These are phyloP conservation scores for Simplicillium sp. DNA, from an alignment of 2,329 filamentous ascomycete genomes.

Conservation along the genomic window DNA sequence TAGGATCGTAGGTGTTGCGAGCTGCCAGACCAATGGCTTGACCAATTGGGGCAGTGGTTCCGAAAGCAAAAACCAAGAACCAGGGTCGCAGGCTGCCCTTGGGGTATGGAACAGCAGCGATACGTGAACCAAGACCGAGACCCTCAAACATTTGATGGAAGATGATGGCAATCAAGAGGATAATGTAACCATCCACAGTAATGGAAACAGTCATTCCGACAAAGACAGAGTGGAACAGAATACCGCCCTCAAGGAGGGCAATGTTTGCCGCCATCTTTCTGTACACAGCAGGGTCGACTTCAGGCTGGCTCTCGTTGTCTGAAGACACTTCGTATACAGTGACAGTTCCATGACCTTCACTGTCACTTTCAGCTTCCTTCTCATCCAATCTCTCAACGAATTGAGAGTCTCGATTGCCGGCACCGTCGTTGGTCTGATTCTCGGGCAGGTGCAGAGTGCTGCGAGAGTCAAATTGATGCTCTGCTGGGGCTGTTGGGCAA, in stretches of 20 bases:
- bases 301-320: not conserved
- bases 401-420: not conserved
- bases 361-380: not conserved
- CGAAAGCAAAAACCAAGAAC: constrained; percentile 52
- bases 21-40: constrained; percentile 53
- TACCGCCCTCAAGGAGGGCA: constrained; percentile 65
- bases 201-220: constrained; percentile 66
- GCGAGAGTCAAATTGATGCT: constrained; percentile 4
- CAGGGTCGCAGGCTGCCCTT: constrained; percentile 48
- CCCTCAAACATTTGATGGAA: constrained; percentile 66
- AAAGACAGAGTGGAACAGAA: constrained; percentile 70
- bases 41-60: constrained; percentile 53
- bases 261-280: constrained; percentile 64
- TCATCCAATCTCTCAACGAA: not conserved
- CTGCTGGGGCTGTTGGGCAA: constrained; percentile 4
- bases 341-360: too few species aligned
- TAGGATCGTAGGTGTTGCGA: constrained; percentile 49
- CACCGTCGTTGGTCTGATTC: not conserved
- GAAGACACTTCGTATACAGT: too few species aligned
- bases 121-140: constrained; percentile 60
- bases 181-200: constrained; percentile 55
- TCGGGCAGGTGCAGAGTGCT: not conserved
- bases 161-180: constrained; percentile 58
- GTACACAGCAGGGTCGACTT: constrained; percentile 35
- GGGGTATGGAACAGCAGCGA: constrained; percentile 55